phyloP scores from a whole-genome alignment of 352 stramenopile species.

The Globisporangium irregulare region DNA sequence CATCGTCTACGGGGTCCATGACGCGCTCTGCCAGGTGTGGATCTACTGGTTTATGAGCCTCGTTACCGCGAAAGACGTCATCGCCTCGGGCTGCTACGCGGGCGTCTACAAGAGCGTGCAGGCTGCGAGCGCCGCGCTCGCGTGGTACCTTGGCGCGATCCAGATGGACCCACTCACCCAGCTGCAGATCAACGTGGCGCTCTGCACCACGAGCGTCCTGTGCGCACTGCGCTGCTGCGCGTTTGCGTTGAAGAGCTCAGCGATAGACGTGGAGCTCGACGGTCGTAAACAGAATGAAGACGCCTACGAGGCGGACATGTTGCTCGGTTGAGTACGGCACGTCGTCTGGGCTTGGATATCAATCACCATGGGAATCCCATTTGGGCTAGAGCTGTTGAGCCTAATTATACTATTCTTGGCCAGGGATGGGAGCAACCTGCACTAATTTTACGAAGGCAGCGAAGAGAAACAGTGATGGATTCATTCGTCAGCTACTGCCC shows the following conservation, averaged over 20 bases:
- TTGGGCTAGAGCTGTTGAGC: not conserved
- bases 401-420: not conserved
- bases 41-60: slow-evolving; percentile 77
- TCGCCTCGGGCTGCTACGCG: slow-evolving; percentile 43
- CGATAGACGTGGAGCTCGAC: not conserved
- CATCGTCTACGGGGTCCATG: slow-evolving; percentile 64
- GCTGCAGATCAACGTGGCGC: slow-evolving; percentile 35
- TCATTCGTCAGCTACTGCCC: not conserved
- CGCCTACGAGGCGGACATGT: not conserved
- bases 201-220: slow-evolving; percentile 22
- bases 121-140: slow-evolving; percentile 27
- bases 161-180: slow-evolving; percentile 22
- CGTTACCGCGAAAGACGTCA: slow-evolving; percentile 31
- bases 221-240: slow-evolving; percentile 14
- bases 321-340: not conserved
- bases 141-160: slow-evolving; percentile 38
- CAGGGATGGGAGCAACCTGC: not conserved
- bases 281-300: not conserved
- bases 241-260: not conserved
- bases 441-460: not conserved
- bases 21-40: slow-evolving; percentile 77
- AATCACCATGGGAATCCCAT: not conserved
- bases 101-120: slow-evolving; percentile 76
- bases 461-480: too few species aligned
- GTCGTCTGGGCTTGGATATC: not conserved